Evolutionary conservation across 768 basidiomycete species (phyloP), one percentile per base, ranked within the genome.

Genomic region (Suillus variegatus): DNA sequence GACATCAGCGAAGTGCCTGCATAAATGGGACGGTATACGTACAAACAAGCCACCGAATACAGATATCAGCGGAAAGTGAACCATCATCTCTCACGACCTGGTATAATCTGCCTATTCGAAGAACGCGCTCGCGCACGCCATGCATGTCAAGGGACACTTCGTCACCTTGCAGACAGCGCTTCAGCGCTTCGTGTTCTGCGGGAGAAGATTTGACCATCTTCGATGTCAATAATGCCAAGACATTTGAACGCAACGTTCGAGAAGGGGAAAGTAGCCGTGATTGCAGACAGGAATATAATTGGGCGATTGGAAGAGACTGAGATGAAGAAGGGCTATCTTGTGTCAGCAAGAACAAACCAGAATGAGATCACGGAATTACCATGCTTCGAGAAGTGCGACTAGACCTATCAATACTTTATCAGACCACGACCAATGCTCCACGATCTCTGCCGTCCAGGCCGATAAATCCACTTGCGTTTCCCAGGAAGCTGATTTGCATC

Each of bases 91-190:
- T 79, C 54, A 92, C 82, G 6, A 85, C 82, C 66, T 87, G 84
- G 2, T 84, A 88, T 3, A 96, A 83, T 61, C 91, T 84, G 4
- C 87, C 86, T 9, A 97, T 92, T 32, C 88, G 82, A 71, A 97
- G 77, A 4, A 93, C 88, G 52, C 94, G 86, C 71, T 99, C 97
- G 43, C 97, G 83, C 2, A 91, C 91, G 52, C 94, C 92, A 66
- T 89, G 86, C 3, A 91, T 79, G 63, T 95, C 91, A 43, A 97
- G 73, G 2, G 91, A 79, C 6, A 92, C 87, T 65, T 93, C 86
- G 73, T 99, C 97, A 3, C 90, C 92, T 65, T 90, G 87, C 28
- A 95, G 73, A 72, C 92, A 92, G 35, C 85, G 83, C 69, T 85
- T 85, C 22, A 91, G 67, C 0, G 89, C 82, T 28, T 89, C 89